These are phyloP conservation scores for Paecilomyces sp. DNA, from an alignment of 2,329 filamentous ascomycete genomes.

Conservation along the genomic window DNA sequence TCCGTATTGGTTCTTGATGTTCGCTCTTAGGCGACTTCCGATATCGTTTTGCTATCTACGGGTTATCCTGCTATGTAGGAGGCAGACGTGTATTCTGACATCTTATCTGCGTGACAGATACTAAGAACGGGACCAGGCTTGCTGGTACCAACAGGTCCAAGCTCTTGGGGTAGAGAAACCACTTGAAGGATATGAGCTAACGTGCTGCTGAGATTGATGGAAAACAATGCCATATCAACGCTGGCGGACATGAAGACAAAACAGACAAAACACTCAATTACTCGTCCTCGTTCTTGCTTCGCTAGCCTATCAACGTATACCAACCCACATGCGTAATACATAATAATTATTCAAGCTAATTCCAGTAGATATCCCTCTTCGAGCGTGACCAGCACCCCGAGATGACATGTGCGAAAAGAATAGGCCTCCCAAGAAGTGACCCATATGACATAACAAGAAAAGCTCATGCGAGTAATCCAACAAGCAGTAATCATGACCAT, in stretches of 20 bases:
- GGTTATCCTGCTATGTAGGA: too few relatives aligned
- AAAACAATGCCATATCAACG: not conserved
- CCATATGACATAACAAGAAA: not conserved
- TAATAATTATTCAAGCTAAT: not conserved
- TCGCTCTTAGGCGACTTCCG: not conserved
- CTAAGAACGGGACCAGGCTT: too few relatives aligned
- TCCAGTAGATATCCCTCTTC: not conserved
- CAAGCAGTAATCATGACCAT: not conserved
- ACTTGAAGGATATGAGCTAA: not conserved
- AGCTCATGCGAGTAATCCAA: not conserved
- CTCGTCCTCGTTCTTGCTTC: not conserved
- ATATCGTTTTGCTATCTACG: not conserved
- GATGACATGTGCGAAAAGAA: not conserved
- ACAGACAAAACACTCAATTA: not conserved
- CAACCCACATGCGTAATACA: not conserved
- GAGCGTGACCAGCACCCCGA: not conserved
- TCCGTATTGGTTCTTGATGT: not conserved
- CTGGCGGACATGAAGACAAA: not conserved
- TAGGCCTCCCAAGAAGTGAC: not conserved
- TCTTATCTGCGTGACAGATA: too few relatives aligned
- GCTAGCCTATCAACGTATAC: not conserved
- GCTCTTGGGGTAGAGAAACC: too few relatives aligned
- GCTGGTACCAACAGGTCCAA: too few relatives aligned
- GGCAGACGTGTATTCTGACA: too few relatives aligned
- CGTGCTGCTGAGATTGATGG: not conserved